Base-by-base conservation (phyloP, 73 alveolate genomes). In the Symbiodinium natans region DNA sequence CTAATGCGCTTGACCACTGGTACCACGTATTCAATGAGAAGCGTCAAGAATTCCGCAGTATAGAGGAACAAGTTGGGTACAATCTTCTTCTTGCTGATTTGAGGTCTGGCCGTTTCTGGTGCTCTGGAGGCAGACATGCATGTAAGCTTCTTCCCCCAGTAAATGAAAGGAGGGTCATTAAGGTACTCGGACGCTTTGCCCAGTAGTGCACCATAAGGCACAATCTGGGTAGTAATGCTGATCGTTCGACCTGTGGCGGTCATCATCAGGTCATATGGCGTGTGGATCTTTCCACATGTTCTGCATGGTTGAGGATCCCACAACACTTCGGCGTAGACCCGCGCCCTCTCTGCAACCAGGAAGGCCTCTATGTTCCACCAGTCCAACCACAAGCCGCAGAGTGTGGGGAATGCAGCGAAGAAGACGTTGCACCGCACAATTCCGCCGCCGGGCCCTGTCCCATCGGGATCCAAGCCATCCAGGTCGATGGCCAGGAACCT, bases 371-470 rank as follows among this genome's bases (percentile, higher is more conserved):
- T 77, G 46, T 38, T 38, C 48, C 77, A 41, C 92, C 92, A 41
- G 92, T 59, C 92, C 41, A 42, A 41, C 95, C 95, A 88, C 71
- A 88, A 39, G 29, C 95, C 95, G 29, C 73, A 73, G 41, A 90
- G 39, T 41, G 97, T 90, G 48, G 97, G 97, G 41, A 90, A 68
- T 52, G 97, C 97, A 8, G 97, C 97, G 3, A 84, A 84, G 54
- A 90, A 90, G 77, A 90, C 97, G 59, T 90, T 90, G 40, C 77
- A 54, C 39, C 97, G 97, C 29, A 90, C 77, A 71, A 90, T 90
- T 84, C 97, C 97, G 54, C 97, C 97, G n/a, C 80, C 97, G 48
- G 77, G 89, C 17, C 97, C 97, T 52, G 80, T 41, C 80, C 97
- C 97, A 29, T 90, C 97, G 21, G 97, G 97, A 40, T 90, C 97